phyloP scores from a whole-genome alignment of 2,329 filamentous ascomycete species.

The Paraconiothyrium brasiliense region DNA sequence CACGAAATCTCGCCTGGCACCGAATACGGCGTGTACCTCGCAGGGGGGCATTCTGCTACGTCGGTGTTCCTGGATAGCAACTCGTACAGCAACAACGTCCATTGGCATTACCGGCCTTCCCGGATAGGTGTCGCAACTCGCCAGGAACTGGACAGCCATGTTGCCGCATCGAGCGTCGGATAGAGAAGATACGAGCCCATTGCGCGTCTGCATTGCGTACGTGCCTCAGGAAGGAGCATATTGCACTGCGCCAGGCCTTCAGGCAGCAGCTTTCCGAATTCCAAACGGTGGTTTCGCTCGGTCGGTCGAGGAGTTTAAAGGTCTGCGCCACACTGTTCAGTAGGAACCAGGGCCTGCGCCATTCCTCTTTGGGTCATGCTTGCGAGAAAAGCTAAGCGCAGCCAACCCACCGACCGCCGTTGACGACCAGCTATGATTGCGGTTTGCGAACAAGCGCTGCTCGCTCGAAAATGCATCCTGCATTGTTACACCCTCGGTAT shows the following conservation, averaged over 20 bases:
- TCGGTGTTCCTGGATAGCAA: background rate
- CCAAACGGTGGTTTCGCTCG: background rate
- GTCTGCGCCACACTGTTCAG: constrained; percentile 7
- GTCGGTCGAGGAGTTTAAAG: background rate
- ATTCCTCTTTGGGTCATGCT: background rate
- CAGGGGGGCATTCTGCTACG: background rate
- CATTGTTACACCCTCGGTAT: background rate
- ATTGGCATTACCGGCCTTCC: background rate
- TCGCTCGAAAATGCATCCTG: constrained; percentile 8
- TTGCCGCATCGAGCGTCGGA: background rate
- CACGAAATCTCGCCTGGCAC: background rate
- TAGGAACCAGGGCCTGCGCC: background rate
- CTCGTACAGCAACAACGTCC: background rate
- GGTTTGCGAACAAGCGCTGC: constrained; percentile 4
- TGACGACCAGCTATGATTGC: background rate
- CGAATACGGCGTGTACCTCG: background rate
- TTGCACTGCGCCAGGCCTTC: background rate
- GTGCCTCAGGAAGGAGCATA: background rate
- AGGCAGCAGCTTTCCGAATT: constrained; percentile 8
- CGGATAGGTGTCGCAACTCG: background rate
- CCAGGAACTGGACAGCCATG: background rate
- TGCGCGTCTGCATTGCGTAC: constrained; percentile 16
- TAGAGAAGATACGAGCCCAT: constrained; percentile 1
- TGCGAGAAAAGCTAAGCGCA: constrained; percentile 5
- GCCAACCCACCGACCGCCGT: constrained; percentile 1